A percentile compares a stretch with the other conserved stretches of the same genome.
Evolutionary conservation across 2,329 filamentous ascomycete species (phyloP).

Genomic region (Botrytis byssoidea): DNA sequence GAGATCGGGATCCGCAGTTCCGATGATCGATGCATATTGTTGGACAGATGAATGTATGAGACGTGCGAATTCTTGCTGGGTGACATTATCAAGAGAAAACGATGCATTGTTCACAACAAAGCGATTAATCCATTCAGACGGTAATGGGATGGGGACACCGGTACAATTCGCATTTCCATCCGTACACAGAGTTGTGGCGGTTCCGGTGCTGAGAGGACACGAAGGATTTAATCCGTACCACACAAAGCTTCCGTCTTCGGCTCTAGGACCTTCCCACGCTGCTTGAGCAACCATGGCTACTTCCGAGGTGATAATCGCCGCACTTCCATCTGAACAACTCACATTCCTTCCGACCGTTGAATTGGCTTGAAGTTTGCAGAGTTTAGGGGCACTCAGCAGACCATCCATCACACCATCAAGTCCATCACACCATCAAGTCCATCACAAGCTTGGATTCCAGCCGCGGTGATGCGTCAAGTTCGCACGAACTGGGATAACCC

Average conservation of each 20-base stretch:
- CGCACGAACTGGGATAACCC: no score
- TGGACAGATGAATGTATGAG: slow-evolving; percentile 15
- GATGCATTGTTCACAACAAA: slow-evolving; percentile 40
- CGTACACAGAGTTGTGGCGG: not conserved
- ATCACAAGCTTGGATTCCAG: no score
- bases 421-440: no score
- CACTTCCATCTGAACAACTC: not conserved
- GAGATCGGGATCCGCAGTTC: slow-evolving; percentile 26
- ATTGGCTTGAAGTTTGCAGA: slow-evolving; percentile 36
- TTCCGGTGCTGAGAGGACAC: not conserved
- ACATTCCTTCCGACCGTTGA: not conserved
- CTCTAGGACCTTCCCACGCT: not conserved
- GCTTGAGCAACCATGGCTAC: not conserved
- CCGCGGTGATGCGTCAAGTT: no score
- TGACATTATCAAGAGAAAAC: slow-evolving; percentile 24
- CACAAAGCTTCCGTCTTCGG: not conserved
- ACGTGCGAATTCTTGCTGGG: not conserved
- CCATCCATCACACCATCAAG: no score
- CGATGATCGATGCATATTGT: slow-evolving; percentile 23
- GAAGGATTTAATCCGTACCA: not conserved
- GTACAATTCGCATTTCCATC: not conserved
- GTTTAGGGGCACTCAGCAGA: slow-evolving; percentile 39
- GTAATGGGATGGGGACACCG: slow-evolving; percentile 37
- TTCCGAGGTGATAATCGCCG: not conserved
- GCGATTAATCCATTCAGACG: slow-evolving; percentile 39